Evolutionary conservation across 163 green algal species (phyloP).

Genomic region (Trebouxiophyceae sp.): DNA sequence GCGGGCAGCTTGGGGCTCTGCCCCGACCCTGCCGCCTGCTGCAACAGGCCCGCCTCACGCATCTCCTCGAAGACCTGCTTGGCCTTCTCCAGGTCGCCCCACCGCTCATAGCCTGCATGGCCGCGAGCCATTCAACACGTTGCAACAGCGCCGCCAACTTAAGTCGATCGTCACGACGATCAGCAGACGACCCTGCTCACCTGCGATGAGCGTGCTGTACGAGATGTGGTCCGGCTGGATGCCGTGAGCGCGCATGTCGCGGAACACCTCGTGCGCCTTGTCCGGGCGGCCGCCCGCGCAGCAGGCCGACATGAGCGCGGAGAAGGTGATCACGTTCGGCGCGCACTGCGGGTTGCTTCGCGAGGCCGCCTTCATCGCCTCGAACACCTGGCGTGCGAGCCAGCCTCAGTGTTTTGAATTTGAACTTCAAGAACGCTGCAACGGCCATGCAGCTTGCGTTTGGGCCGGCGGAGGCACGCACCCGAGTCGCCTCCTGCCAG

Average conservation of each 20-base stretch:
- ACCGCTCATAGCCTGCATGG: conserved; percentile 9
- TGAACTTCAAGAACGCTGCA: too few species aligned
- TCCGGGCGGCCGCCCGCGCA: conserved; percentile 8
- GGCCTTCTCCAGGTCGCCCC: conserved; percentile 8
- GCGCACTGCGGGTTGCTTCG: not conserved
- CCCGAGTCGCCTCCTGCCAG: conserved; percentile 9
- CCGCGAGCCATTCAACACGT: too few species aligned
- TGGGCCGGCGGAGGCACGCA: too few species aligned
- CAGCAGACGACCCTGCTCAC: too few species aligned
- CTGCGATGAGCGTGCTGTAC: conserved; percentile 14
- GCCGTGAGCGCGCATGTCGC: conserved; percentile 1
- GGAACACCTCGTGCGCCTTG: conserved; percentile 13
- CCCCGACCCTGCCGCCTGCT: not conserved
- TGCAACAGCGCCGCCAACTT: too few species aligned
- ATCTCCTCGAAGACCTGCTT: conserved; percentile 3
- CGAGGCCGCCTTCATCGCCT: conserved; percentile 6
- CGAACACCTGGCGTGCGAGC: conserved; percentile 19
- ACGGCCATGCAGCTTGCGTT: too few species aligned
- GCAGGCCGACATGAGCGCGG: conserved; percentile 14
- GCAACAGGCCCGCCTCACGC: not conserved
- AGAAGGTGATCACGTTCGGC: conserved; percentile 17
- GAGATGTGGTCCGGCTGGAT: conserved; percentile 11
- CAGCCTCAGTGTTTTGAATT: too few species aligned
- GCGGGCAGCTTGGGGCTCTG: not conserved
- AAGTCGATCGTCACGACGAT: too few species aligned